Base-by-base conservation (phyloP, 352 stramenopile species). In the Globisporangium cylindrosporum region DNA sequence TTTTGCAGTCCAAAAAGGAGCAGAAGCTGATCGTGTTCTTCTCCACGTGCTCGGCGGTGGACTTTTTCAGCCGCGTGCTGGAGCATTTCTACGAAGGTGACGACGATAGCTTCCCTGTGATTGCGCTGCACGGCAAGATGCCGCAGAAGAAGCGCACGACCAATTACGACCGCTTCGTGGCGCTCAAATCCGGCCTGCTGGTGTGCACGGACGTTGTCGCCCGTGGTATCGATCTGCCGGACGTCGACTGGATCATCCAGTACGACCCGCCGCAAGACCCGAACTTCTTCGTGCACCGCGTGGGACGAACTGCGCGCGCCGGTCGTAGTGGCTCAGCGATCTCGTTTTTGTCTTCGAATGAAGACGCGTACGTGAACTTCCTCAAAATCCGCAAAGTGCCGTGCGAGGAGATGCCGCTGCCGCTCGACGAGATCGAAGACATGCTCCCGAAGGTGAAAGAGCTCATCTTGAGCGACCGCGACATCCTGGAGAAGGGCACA, bases 171-270 rank as follows among this genome's bases (percentile, higher is more conserved):
- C 68, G 70, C 46, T 96, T 94, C 49, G 87, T 85, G 18, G 59
- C 63, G 0, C 59, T 90, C 1, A 69, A 72, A 27, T 67, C 77
- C 0, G 95, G 94, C 15, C 85, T 98, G 9, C 80, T 99, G 9
- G 87, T 99, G 41, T 99, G 98, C 72, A 99, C 98, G 2, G 98
- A 99, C 82, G 97, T 99, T 0, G 98, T 99, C 4, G 97, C 98
- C 41, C 86, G 98, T 36, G 98, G 98, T 29, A 96, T 99, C 41
- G 98, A 99, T 78, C 79, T 99, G 4, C 93, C 97, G 0, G 96
- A 99, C 64, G 92, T 99, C 1, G 91, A 98, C 69, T 99, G 98
- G 97, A 99, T 99, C 64, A 91, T 99, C 57, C 98, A 99, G 80
- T 99, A 98, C 74, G 96, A 99, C 76, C 93, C 95, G 0, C 94